Evolutionary conservation across 805 yeast genomes (phyloP).

Genomic region (Myxozyma vanderwaltii): DNA sequence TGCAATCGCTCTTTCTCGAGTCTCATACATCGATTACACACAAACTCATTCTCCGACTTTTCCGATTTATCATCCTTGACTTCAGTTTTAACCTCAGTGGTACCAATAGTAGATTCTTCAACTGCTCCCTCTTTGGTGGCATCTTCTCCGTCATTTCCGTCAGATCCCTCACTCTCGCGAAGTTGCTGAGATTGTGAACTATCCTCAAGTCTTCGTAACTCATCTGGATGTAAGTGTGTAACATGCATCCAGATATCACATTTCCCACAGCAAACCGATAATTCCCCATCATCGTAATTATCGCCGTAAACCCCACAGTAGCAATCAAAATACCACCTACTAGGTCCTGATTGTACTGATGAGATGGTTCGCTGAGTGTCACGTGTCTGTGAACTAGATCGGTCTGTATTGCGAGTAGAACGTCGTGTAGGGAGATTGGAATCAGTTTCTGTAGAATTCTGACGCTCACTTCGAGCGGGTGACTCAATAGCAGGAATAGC

Average conservation of each 20-base stretch:
- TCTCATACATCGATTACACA: conserved; percentile 26
- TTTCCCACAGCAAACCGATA: conserved; percentile 44
- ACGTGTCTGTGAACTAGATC: not conserved
- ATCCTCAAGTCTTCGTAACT: conserved; percentile 21
- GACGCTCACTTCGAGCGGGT: conserved; percentile 24
- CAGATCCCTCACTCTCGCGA: conserved; percentile 9
- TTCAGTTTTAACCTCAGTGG: not conserved
- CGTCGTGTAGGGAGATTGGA: conserved; percentile 14
- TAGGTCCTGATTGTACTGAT: conserved; percentile 10
- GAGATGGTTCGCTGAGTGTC: conserved; percentile 14
- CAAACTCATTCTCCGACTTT: conserved; percentile 19
- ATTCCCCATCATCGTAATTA: conserved; percentile 47
- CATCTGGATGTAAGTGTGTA: conserved; percentile 40
- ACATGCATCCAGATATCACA: conserved; percentile 49
- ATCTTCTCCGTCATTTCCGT: conserved; percentile 6
- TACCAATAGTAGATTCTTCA: not conserved
- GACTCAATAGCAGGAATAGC: not conserved
- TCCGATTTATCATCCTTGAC: conserved; percentile 13
- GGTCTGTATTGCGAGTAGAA: conserved; percentile 24
- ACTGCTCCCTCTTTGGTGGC: not conserved
- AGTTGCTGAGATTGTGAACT: conserved; percentile 15
- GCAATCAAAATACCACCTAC: conserved; percentile 47
- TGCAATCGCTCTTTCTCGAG: conserved; percentile 20
- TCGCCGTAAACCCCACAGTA: conserved; percentile 45
- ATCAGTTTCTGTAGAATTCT: conserved; percentile 10